phyloP scores from a whole-genome alignment of 345 rosid genomes.

The Atalantia buxifolia region DNA sequence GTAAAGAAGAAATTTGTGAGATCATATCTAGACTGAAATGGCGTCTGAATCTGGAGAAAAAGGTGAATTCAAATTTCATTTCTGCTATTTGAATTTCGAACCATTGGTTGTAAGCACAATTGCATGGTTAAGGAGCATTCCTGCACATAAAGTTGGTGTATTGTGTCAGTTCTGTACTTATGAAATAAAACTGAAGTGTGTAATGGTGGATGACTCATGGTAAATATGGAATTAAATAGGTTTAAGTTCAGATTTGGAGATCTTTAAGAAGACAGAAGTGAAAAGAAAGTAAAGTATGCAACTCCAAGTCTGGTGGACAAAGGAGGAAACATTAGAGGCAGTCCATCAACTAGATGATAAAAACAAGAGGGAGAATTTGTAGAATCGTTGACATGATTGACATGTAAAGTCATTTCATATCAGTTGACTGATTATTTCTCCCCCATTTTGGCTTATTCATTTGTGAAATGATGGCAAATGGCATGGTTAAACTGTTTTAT shows the following conservation, averaged over 20 bases:
- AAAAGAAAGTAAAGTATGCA: not conserved
- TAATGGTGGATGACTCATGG: not conserved
- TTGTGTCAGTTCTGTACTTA: not conserved
- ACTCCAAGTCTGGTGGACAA: not conserved
- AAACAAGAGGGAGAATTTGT: not conserved
- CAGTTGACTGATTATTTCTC: not conserved
- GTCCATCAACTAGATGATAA: not conserved
- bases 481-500: not conserved
- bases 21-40: constrained; percentile 27
- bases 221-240: not conserved
- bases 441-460: not conserved
- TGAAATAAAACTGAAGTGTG: not conserved
- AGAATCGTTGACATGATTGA: not conserved
- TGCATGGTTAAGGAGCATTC: not conserved
- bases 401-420: not conserved
- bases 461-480: not conserved
- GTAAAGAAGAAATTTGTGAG: constrained; percentile 23
- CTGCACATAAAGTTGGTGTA: not conserved
- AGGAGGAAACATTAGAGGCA: not conserved
- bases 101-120: not conserved
- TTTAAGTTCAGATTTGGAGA: not conserved
- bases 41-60: constrained; percentile 29
- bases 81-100: not conserved
- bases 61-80: constrained; percentile 14
- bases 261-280: not conserved